phyloP scores from a whole-genome alignment of 805 yeast species.

The Debaryomyces castellii region DNA sequence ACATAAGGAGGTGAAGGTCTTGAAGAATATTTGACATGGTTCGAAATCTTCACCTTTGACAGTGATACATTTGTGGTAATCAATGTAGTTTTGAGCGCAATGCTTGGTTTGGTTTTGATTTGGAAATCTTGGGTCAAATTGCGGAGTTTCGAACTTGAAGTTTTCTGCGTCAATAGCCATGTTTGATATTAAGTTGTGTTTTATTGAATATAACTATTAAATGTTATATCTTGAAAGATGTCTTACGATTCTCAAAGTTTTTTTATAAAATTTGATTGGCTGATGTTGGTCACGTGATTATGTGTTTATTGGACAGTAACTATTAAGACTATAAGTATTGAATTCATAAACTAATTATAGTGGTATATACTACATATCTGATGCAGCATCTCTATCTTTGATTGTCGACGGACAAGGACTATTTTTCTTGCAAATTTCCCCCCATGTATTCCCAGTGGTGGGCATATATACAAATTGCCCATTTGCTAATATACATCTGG shows the following conservation, averaged over 20 bases:
- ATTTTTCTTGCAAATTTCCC: too few relatives aligned
- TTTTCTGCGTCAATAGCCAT: constrained; percentile 41
- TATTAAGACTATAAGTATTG: not conserved
- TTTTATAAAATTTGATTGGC: constrained; percentile 9
- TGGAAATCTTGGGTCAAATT: constrained; percentile 92
- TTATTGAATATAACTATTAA: not conserved
- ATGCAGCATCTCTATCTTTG: too few relatives aligned
- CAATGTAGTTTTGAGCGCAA: constrained; percentile 97
- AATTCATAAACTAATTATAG: not conserved
- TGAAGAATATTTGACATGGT: constrained; percentile 94
- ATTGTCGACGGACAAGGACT: too few relatives aligned
- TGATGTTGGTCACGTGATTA: constrained; percentile 5
- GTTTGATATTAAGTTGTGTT: constrained; percentile 10
- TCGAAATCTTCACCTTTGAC: constrained; percentile 98
- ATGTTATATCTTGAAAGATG: not conserved
- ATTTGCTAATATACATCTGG: not conserved
- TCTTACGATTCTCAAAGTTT: constrained; percentile 8
- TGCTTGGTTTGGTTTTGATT: constrained; percentile 96
- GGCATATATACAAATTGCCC: too few relatives aligned
- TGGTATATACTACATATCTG: too few relatives aligned
- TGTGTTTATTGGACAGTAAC: not conserved
- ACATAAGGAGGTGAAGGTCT: constrained; percentile 83
- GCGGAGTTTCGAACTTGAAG: constrained; percentile 43
- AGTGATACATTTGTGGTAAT: constrained; percentile 95
- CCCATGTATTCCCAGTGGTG: too few relatives aligned